Evolutionary conservation across 306 rosid species (phyloP).

Genomic region (Corylus americana): DNA sequence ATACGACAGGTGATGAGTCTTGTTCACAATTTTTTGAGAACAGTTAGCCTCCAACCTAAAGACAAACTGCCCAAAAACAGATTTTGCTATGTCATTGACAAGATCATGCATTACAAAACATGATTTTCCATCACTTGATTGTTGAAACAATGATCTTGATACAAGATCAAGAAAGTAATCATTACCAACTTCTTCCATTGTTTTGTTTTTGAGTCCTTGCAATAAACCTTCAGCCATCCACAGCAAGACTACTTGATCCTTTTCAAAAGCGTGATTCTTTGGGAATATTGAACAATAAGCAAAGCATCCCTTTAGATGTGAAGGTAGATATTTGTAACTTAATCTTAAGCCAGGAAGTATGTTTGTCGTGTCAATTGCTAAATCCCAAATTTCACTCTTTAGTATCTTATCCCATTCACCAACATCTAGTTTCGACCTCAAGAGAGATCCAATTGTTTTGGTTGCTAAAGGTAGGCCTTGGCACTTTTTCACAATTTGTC

Average conservation of each 20-base stretch:
- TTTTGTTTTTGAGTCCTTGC: background rate
- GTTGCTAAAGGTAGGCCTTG: constrained; percentile 20
- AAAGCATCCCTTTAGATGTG: constrained; percentile 15
- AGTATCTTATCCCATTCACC: constrained; percentile 8
- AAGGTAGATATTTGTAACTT: constrained; percentile 14
- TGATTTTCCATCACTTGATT: background rate
- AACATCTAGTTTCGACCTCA: constrained; percentile 8
- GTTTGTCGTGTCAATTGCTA: background rate
- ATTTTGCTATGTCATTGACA: constrained; percentile 23
- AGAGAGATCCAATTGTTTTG: constrained; percentile 23
- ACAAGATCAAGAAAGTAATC: constrained; percentile 8
- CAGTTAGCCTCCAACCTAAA: background rate
- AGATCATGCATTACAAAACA: constrained; percentile 14
- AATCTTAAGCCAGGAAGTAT: constrained; percentile 16
- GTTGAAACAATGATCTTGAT: constrained; percentile 15
- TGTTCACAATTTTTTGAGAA: background rate
- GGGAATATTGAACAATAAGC: constrained; percentile 29
- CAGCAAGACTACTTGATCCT: background rate
- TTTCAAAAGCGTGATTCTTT: constrained; percentile 25
- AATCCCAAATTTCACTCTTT: constrained; percentile 17
- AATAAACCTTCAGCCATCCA: constrained; percentile 33
- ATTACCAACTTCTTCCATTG: constrained; percentile 15
- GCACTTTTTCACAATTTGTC: constrained; percentile 25
- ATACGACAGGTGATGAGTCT: constrained; percentile 10
- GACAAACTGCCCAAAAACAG: background rate